Base-by-base conservation (phyloP, 176 grass and related monocot species). In the Calamus simplicifolius region DNA sequence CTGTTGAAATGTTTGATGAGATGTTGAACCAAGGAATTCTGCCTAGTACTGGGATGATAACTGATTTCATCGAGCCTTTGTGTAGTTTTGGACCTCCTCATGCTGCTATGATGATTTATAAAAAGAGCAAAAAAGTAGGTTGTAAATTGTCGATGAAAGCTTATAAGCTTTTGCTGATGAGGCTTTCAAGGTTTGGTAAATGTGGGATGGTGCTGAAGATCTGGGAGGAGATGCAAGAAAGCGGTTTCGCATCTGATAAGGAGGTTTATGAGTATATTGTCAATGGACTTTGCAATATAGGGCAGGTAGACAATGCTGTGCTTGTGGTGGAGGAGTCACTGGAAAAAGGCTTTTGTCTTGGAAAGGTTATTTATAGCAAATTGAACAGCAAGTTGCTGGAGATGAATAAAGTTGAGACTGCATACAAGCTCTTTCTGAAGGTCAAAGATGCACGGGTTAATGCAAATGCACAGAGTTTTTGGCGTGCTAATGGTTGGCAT, bases 401-500 rank as follows among this genome's bases (percentile, higher is more conserved):
- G 54, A 87, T 90, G 91, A 73, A 90, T 54, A 90, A 82, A 79
- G 80, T 90, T 58, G 91, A 90, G 35, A 43, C 35, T 43, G 35
- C 35, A 10, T 90, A 96, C 48, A 82, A 71, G 52, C 74, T 96
- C 27, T 90, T 71, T 70, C 52, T 76, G 3, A 90, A 96, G 48
- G 51, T 96, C 10, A 96, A 79, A 87, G 29, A 51, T 56, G 82
- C 64, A 1, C 89, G 85, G 4, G 18, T 25, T 18, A 38, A 64
- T 61, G 62, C 58, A 28, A 95, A 95, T 75, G 61, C 89, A 23
- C 69, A 51, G 53, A 89, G 60, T 28, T 95, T 43, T 72, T 95
- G 73, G 15, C 89, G 81, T 56, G 79, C 89, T 65, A 95, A 95
- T 75, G 85, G 89, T 54, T 95, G 89, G 89, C 89, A 95, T 70